Evolutionary conservation across 2,329 filamentous ascomycete species (phyloP).

Genomic region (Cercospora sp.): DNA sequence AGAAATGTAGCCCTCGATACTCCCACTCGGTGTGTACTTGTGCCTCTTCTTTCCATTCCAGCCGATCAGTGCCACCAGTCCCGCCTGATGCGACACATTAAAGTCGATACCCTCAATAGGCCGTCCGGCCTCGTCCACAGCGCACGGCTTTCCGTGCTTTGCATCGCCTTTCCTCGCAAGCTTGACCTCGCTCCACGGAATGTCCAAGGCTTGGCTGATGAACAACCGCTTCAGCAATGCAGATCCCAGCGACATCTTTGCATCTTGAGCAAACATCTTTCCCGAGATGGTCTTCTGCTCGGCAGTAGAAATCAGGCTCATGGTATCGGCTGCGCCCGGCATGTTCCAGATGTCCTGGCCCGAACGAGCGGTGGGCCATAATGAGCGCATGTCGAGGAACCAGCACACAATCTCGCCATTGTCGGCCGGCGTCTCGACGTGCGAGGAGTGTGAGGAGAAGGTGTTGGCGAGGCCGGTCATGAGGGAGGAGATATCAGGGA

Average conservation of each 20-base stretch:
- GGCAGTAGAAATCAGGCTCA: conserved; percentile 47
- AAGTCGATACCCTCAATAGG: conserved; percentile 58
- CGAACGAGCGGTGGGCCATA: conserved; percentile 46
- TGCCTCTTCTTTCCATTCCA: conserved; percentile 38
- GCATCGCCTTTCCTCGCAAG: conserved; percentile 58
- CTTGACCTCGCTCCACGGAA: conserved; percentile 62
- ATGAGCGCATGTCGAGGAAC: conserved; percentile 51
- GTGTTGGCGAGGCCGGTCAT: conserved; percentile 27
- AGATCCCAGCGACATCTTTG: conserved; percentile 72
- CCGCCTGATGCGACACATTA: conserved; percentile 78
- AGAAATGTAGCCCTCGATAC: conserved; percentile 34
- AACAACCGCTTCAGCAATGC: conserved; percentile 72
- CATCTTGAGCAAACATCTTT: conserved; percentile 57
- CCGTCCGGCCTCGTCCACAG: conserved; percentile 46
- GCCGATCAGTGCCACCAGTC: conserved; percentile 69
- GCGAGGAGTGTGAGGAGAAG: conserved; percentile 22
- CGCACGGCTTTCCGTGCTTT: conserved; percentile 54
- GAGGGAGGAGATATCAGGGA: conserved; percentile 27
- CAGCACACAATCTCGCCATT: conserved; percentile 46
- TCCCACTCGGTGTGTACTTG: conserved; percentile 31
- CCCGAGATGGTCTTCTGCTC: conserved; percentile 62
- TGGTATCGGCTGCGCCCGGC: conserved; percentile 45
- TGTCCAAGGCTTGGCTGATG: conserved; percentile 58
- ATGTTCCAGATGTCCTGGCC: conserved; percentile 45
- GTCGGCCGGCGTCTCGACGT: conserved; percentile 15